These are phyloP conservation scores for Candida gorgasii DNA, from an alignment of 805 yeast genomes.

Conservation along the genomic window DNA sequence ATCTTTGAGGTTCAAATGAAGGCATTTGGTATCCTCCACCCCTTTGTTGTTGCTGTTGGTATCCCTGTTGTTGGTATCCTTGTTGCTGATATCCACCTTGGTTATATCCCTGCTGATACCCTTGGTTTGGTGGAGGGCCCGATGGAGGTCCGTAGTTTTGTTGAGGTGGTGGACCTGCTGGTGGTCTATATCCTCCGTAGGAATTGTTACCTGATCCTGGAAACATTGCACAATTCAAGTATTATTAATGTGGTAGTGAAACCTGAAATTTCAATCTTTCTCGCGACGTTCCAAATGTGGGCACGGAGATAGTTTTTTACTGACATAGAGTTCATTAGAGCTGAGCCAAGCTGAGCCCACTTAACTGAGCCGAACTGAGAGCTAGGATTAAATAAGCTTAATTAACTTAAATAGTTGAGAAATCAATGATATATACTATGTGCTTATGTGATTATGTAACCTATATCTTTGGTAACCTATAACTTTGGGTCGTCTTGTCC, in stretches of 20 bases:
- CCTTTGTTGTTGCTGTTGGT: conserved; percentile 19
- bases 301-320: too few species aligned
- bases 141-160: conserved; percentile 13
- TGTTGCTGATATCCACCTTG: conserved; percentile 14
- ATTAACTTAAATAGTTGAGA: too few species aligned
- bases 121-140: conserved; percentile 12
- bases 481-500: conserved; percentile 29
- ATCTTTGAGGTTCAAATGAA: conserved; percentile 34
- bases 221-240: conserved; percentile 16
- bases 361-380: too few species aligned
- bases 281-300: not conserved
- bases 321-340: too few species aligned
- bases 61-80: conserved; percentile 18
- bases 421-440: too few species aligned
- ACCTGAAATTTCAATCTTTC: conserved; percentile 5
- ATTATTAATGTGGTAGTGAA: not conserved
- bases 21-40: conserved; percentile 20
- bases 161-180: conserved; percentile 9
- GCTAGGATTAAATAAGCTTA: too few species aligned
- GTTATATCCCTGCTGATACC: conserved; percentile 11
- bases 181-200: conserved; percentile 15
- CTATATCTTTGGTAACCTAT: conserved; percentile 9
- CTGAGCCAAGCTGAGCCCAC: too few species aligned
- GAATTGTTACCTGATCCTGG: conserved; percentile 21
- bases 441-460: conserved; percentile 1